A percentile compares a stretch with the other conserved stretches of the same genome.
Evolutionary conservation across 23 red algal species (phyloP).

Genomic region (Cyanidiococcus yangmingshanensis): DNA sequence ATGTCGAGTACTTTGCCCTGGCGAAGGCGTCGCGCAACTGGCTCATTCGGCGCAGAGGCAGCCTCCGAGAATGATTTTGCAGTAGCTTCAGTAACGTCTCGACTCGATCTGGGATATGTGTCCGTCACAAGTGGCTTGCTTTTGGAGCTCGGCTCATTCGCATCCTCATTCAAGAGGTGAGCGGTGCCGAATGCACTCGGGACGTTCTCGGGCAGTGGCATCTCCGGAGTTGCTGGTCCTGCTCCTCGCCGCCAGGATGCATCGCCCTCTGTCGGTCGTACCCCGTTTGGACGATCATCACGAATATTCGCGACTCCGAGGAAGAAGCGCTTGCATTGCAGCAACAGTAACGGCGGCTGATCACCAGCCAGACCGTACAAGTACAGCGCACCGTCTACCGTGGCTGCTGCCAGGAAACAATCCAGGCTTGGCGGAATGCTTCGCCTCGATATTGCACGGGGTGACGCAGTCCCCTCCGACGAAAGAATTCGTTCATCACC

Average conservation of each 20-base stretch:
- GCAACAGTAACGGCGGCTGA: not conserved
- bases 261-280: not conserved
- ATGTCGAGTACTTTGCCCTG: constrained; percentile 15
- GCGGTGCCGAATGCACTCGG: not conserved
- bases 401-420: not conserved
- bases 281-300: not conserved
- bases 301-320: not conserved
- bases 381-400: not conserved
- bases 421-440: not conserved
- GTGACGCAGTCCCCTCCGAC: not conserved
- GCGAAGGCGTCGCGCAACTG: not conserved
- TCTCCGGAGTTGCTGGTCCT: not conserved
- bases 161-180: not conserved
- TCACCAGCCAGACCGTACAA: not conserved
- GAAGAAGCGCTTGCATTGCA: constrained; percentile 7
- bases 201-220: not conserved
- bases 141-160: not conserved
- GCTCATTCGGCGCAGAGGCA: not conserved
- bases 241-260: not conserved
- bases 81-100: not conserved
- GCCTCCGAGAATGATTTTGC: not conserved
- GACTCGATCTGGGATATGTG: not conserved
- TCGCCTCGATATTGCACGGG: not conserved
- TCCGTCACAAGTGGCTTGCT: not conserved
- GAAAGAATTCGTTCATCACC: not conserved